Evolutionary conservation across 345 rosid species (phyloP), one percentile per base, ranked within the genome.

Genomic region (Camelina neglecta): DNA sequence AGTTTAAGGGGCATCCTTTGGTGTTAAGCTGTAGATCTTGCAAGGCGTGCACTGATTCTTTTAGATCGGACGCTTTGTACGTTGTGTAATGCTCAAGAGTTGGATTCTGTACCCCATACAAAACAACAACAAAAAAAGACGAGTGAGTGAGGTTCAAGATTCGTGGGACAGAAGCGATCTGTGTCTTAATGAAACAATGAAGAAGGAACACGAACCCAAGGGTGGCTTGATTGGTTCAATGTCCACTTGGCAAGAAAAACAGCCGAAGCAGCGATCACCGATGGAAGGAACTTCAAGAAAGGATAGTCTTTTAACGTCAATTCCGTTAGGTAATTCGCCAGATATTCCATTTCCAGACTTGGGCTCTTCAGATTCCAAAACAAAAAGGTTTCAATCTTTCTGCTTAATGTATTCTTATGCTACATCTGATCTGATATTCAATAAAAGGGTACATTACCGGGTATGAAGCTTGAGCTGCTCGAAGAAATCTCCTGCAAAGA

Each of bases 171-270:
- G 21, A 49, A 4, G 35, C 10, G 21, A 39, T 24, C 12, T 49
- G 42, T 69, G 66, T 35, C 55, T 60, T 31, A 36, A 50, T 42
- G 41, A 51, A 29, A 21, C 60, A 69, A 56, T 56, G 74, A 57
- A 49, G 74, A 57, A 49, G 24, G 75, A 57, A 18, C 47, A 74
- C 77, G 18, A 55, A 94, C 98, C 98, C 98, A 94, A 57, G 98
- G 97, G 65, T 90, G 90, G 62, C 73, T 75, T 54, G 92, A 87
- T 54, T 85, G 94, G 74, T 91, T 91, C 76, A 92, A 48, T 3
- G 98, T 94, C 98, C 98, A 94, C 80, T 84, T 85, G 59, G 96
- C 95, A 10, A 94, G 96, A 78, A 94, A 90, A 24, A 94, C 92
- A 57, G 97, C 90, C 7, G 98, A 90, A 16, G 98, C 97, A 76